Evolutionary conservation across 169 alveolate genomes (phyloP), one percentile per base, ranked within the genome.

Genomic region (Cyclospora cayetanensis): DNA sequence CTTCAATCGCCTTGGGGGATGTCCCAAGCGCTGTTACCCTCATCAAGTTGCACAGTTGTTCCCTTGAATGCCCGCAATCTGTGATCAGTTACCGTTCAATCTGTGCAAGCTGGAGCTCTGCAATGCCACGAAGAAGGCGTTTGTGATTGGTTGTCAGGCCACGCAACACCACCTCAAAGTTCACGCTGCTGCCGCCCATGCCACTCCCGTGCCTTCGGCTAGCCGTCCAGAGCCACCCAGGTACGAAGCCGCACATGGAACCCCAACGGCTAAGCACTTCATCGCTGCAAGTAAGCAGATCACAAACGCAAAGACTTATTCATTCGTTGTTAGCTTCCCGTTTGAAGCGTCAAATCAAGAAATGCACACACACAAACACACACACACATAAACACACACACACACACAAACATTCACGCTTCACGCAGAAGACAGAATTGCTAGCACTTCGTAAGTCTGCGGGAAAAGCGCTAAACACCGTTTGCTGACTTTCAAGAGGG

Each of bases 91-190:
- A 83, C 92, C 87, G 42, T 63, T 50, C 80, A 25, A 87, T 35
- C 92, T 70, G 92, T 4, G 66, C 86, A 25, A 87, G 72, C 77
- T 87, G 92, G 31, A 55, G 34, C 43, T 87, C 92, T 0, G 92
- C 92, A 12, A 87, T 46, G 34, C 92, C 43, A 11, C 60, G 52
- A 43, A 87, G 92, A 25, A 87, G 92, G 1, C 92, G 76, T 74
- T 87, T 87, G 92, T 87, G 92, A 77, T 87, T 87, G 29, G 92
- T 87, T n/a, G 92, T 87, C 18, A 87, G 77, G 22, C 86, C 92
- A 1, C 72, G 86, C 43, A 87, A 43, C n/a, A 87, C 92, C 76
- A 77, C 92, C 37, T 55, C 53, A 34, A 87, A 87, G 60, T 87
- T 87, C 60, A 87, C 92, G 53, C 92, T 77, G 46, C 41, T 66